These are phyloP conservation scores for Kodamaea kakaduensis DNA, from an alignment of 805 yeast species.

Conservation along the genomic window DNA sequence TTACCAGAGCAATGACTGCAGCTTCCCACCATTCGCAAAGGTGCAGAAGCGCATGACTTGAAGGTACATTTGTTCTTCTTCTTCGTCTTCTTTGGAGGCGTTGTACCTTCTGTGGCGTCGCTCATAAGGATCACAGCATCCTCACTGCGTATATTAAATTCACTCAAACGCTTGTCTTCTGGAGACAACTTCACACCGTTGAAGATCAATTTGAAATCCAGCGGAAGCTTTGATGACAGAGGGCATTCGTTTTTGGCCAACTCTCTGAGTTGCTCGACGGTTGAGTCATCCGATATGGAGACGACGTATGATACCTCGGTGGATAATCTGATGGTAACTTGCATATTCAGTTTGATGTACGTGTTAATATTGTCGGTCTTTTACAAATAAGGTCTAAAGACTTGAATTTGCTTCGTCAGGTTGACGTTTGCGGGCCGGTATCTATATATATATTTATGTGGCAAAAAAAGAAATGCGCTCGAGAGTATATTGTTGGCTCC, in stretches of 20 bases:
- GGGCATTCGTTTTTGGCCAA: slow-evolving; percentile 40
- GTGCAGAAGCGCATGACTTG: slow-evolving; percentile 57
- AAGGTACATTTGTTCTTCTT: slow-evolving; percentile 51
- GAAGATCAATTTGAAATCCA: slow-evolving; percentile 35
- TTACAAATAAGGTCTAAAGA: no score
- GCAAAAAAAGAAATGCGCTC: slow-evolving; percentile 7
- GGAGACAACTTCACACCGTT: slow-evolving; percentile 39
- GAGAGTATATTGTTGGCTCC: slow-evolving; percentile 2
- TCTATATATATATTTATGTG: slow-evolving; percentile 8
- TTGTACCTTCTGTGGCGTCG: slow-evolving; percentile 19
- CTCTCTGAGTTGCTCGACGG: slow-evolving; percentile 48
- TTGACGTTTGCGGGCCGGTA: slow-evolving; percentile 2
- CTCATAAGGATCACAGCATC: slow-evolving; percentile 25
- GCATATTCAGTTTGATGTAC: slow-evolving; percentile 41
- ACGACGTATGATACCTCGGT: slow-evolving; percentile 43
- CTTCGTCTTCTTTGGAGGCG: slow-evolving; percentile 20
- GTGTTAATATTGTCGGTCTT: no score
- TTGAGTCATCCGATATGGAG: slow-evolving; percentile 49
- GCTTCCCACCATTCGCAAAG: slow-evolving; percentile 70
- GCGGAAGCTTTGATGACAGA: slow-evolving; percentile 27
- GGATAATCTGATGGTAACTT: slow-evolving; percentile 45
- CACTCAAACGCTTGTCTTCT: slow-evolving; percentile 18
- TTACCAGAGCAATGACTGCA: slow-evolving; percentile 82
- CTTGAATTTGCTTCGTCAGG: no score
- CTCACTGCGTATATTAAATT: slow-evolving; percentile 16